These are phyloP conservation scores for Suillus subaureus DNA, from an alignment of 768 basidiomycete genomes.

Conservation along the genomic window DNA sequence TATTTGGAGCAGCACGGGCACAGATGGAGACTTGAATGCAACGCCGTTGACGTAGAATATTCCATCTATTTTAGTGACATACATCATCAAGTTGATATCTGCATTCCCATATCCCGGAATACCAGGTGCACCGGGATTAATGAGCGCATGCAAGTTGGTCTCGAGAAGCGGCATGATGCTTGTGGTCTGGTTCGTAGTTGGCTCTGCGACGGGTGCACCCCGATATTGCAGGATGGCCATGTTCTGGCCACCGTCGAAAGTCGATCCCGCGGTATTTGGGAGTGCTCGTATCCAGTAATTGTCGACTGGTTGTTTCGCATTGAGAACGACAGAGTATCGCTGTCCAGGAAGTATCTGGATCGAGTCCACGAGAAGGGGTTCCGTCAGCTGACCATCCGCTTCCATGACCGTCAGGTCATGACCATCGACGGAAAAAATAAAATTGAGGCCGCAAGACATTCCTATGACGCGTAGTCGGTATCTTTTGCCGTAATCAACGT, in stretches of 20 bases:
- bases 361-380: conserved; percentile 41
- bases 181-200: too few species aligned
- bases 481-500: conserved; percentile 30
- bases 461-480: conserved; percentile 41
- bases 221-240: conserved; percentile 3
- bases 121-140: too few species aligned
- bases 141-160: too few species aligned
- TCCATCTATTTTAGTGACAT: too few species aligned
- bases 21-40: too few species aligned
- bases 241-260: conserved; percentile 32
- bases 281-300: conserved; percentile 42
- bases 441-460: conserved; percentile 43
- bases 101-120: too few species aligned
- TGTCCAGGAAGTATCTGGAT: conserved; percentile 41
- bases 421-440: conserved; percentile 28
- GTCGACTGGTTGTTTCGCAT: conserved; percentile 38
- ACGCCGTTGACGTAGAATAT: too few species aligned
- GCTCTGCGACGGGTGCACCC: too few species aligned
- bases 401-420: conserved; percentile 40
- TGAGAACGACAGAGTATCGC: conserved; percentile 48
- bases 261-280: conserved; percentile 26
- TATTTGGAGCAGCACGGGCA: too few species aligned
- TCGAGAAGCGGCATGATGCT: too few species aligned
- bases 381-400: conserved; percentile 42
- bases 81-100: too few species aligned